Percentiles rank a stretch among this genome's conserved stretches.
These are phyloP conservation scores for Russula brevipes DNA, from an alignment of 768 basidiomycete species.

Conservation along the genomic window DNA sequence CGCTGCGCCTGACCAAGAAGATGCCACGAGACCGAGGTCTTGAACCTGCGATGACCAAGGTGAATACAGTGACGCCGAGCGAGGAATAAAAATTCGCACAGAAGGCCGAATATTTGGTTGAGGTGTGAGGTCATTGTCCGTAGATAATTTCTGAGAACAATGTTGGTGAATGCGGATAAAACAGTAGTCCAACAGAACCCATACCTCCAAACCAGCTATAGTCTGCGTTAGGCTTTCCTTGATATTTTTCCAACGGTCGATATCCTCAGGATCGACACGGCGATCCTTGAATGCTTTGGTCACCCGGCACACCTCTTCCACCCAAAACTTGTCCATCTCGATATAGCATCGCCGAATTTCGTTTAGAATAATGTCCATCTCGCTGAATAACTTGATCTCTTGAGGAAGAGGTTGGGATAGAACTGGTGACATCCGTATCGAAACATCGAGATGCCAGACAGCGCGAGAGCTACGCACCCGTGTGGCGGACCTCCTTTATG, in stretches of 20 bases:
- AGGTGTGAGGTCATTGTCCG: too few species aligned
- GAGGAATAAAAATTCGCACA: too few species aligned
- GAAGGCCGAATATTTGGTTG: too few species aligned
- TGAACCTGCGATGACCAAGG: too few species aligned
- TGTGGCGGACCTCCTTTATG: neutral
- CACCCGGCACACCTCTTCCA: neutral
- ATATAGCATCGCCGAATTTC: neutral
- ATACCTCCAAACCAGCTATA: neutral
- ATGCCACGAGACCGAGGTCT: too few species aligned
- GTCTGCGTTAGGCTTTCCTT: neutral
- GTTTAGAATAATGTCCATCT: neutral
- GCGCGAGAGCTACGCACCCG: neutral
- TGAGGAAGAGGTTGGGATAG: neutral
- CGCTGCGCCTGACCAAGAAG: neutral
- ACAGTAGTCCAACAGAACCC: too few species aligned
- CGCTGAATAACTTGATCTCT: neutral
- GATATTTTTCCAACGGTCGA: neutral
- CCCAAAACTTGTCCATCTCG: neutral
- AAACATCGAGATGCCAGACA: neutral
- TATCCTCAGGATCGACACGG: neutral
- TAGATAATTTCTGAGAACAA: too few species aligned
- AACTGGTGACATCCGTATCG: neutral
- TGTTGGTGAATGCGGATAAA: neutral
- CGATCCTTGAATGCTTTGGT: neutral
- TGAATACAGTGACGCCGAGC: too few species aligned